These are phyloP conservation scores for Physocladia obscura DNA, from an alignment of 192 early-diverging fungal species.

Conservation along the genomic window DNA sequence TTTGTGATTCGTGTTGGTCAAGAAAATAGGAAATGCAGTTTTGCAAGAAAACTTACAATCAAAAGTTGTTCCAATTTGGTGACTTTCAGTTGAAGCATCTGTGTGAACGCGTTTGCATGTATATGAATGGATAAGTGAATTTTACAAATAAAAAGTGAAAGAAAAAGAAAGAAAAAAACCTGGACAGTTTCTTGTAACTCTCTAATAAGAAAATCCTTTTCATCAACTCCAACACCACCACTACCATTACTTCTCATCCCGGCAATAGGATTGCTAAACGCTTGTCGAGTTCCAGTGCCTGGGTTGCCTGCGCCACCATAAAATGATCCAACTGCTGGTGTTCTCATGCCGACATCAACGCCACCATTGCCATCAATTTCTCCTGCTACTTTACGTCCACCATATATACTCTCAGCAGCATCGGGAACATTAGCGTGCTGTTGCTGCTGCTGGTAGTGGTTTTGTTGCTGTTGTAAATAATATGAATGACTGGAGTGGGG, in stretches of 20 bases:
- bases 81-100: slow-evolving; percentile 56
- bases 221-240: too few species aligned
- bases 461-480: not conserved
- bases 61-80: slow-evolving; percentile 54
- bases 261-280: not conserved
- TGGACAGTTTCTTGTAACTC: slow-evolving; percentile 55
- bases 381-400: too few species aligned
- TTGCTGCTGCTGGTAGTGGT: not conserved
- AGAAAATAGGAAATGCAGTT: not conserved
- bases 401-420: slow-evolving; percentile 60
- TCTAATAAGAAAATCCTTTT: slow-evolving; percentile 34
- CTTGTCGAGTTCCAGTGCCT: too few species aligned
- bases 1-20: not conserved
- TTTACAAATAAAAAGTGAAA: not conserved
- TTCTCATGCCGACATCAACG: too few species aligned
- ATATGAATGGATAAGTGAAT: not conserved
- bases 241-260: too few species aligned
- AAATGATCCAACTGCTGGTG: not conserved
- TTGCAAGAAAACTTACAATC: slow-evolving; percentile 22
- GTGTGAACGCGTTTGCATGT: slow-evolving; percentile 3
- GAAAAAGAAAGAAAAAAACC: slow-evolving; percentile 6
- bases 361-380: slow-evolving; percentile 46
- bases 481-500: too few species aligned
- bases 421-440: not conserved
- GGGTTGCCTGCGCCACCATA: not conserved